Base-by-base conservation (phyloP, 1,139 yeast species). In the Saccharomyces pastorianus region DNA sequence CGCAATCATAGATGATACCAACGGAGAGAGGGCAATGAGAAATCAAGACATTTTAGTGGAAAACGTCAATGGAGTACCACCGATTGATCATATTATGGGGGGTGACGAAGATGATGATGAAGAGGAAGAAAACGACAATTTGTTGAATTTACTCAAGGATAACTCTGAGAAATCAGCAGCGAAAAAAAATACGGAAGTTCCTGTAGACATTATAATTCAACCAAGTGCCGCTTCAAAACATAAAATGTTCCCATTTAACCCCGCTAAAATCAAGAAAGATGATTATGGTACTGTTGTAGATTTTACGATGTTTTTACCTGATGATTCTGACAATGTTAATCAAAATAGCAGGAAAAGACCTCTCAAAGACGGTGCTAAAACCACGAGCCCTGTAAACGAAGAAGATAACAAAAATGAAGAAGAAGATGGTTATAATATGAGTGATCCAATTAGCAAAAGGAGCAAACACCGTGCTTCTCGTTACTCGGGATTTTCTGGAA, bases 271-370 rank as follows among this genome's bases (percentile, higher is more conserved):
- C 28, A 81, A 84, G 59, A 74, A 77, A 50, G 98, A 93, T 66
- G 98, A 91, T 63, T 93, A 91, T 67, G 98, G 98, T 27, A 85
- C 82, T 56, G 72, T 84, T 46, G 81, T 83, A 46, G 88, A 86
- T 61, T 88, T 85, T 64, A 79, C 80, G n/a, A 61, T 59, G 49
- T 59, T 69, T 31, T 53, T 67, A n/a, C 67, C 70, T 54, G 88
- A 84, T 50, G 83, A 81, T 55, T 67, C 64, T 48, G 49, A 32
- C 17, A 27, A 25, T 62, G 62, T 48, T 60, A 56, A 29, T 50
- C 27, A 59, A 52, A 58, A 66, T 56, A 65, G 64, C 44, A 71
- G 73, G 56, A 48, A 54, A 47, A 51, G 57, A 46, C n/a, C 51
- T 14, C 7, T 31, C 38, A 59, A 65, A 61, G 64, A 62, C 41